phyloP scores from a whole-genome alignment of 768 basidiomycete species.

The Ramaria sp. region DNA sequence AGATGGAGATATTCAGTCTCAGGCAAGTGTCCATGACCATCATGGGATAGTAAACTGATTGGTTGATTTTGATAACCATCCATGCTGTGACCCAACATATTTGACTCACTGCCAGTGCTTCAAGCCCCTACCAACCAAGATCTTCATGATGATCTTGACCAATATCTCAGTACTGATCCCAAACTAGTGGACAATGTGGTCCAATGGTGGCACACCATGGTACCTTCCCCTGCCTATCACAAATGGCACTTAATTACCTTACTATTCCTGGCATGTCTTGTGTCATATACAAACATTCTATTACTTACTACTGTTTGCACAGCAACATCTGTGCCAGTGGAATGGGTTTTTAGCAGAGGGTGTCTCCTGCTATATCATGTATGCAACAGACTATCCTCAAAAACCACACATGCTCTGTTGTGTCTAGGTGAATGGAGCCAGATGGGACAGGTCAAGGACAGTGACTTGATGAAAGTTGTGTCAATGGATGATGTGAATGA shows the following conservation, averaged over 20 bases:
- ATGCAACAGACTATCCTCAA: slow-evolving; percentile 16
- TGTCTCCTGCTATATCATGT: slow-evolving; percentile 20
- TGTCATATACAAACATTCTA: background rate
- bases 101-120: slow-evolving; percentile 11
- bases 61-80: no score
- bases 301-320: background rate
- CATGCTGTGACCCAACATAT: slow-evolving; percentile 12
- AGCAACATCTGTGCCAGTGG: no score
- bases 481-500: no score
- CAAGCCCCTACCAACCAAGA: background rate
- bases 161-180: background rate
- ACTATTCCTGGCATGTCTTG: slow-evolving; percentile 9
- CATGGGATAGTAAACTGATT: no score
- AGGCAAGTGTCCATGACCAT: no score
- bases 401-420: slow-evolving; percentile 21
- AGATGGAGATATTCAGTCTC: no score
- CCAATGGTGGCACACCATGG: slow-evolving; percentile 14
- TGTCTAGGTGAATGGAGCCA: slow-evolving; percentile 23
- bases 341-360: slow-evolving; percentile 20
- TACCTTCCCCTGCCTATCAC: slow-evolving; percentile 16
- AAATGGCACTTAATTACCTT: slow-evolving; percentile 20
- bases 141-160: slow-evolving; percentile 16
- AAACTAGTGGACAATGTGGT: slow-evolving; percentile 10
- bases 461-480: slow-evolving; percentile 14
- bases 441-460: slow-evolving; percentile 14